A percentile compares a stretch with the other conserved stretches of the same genome.
Evolutionary conservation across 2,329 filamentous ascomycete genomes (phyloP).

Genomic region (Cadophora malorum): DNA sequence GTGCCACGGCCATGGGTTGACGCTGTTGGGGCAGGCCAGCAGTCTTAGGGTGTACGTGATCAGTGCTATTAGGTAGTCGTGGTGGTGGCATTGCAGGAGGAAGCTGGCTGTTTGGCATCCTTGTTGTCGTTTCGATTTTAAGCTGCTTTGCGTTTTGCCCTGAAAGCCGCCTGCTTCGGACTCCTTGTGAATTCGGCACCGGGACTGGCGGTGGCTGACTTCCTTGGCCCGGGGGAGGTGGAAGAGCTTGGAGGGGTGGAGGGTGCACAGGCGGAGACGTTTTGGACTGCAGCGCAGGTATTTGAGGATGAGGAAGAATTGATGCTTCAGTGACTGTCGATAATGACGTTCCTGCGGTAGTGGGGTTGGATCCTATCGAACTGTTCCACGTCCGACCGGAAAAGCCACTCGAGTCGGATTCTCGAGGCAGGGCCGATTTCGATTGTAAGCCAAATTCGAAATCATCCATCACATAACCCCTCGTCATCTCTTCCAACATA

Average conservation of each 20-base stretch:
- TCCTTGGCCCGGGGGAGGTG: slow-evolving; percentile 51
- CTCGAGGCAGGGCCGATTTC: slow-evolving; percentile 73
- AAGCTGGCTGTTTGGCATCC: slow-evolving; percentile 26
- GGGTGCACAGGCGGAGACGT: slow-evolving; percentile 36
- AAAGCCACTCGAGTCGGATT: slow-evolving; percentile 81
- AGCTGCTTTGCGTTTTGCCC: slow-evolving; percentile 81
- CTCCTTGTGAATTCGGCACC: slow-evolving; percentile 53
- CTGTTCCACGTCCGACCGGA: slow-evolving; percentile 84
- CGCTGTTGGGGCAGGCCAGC: slow-evolving; percentile 37
- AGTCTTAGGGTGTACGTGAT: slow-evolving; percentile 38
- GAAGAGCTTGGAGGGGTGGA: slow-evolving; percentile 40
- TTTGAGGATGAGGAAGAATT: slow-evolving; percentile 40
- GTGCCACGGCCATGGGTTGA: slow-evolving; percentile 26
- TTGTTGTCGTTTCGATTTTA: slow-evolving; percentile 79
- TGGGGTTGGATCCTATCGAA: slow-evolving; percentile 75
- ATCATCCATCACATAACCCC: slow-evolving; percentile 81
- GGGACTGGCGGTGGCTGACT: slow-evolving; percentile 51
- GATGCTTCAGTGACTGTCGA: slow-evolving; percentile 72
- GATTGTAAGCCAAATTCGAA: slow-evolving; percentile 76
- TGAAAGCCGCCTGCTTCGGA: slow-evolving; percentile 79
- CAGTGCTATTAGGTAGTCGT: slow-evolving; percentile 31
- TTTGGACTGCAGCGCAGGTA: slow-evolving; percentile 40
- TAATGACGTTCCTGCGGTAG: slow-evolving; percentile 69
- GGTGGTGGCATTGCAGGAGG: slow-evolving; percentile 42
- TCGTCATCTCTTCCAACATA: slow-evolving; percentile 86